A percentile compares a stretch with the other conserved stretches of the same genome.
phyloP scores from a whole-genome alignment of 2,329 filamentous ascomycete species.

The Phyllosticta paracitricarpa region DNA sequence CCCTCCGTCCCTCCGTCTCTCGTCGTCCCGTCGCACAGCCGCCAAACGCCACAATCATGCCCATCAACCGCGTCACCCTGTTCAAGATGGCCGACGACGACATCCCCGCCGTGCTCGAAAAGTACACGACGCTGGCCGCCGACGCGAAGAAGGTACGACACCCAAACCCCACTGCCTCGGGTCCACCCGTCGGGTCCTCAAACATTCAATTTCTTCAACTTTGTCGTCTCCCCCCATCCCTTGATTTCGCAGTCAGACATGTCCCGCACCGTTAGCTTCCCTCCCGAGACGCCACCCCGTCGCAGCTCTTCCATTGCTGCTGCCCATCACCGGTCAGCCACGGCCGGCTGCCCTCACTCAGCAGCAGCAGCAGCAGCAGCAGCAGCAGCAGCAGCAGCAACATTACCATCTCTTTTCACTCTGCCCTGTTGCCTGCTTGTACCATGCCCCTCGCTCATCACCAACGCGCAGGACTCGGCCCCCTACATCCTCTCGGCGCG shows the following conservation, averaged over 20 bases:
- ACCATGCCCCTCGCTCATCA: not conserved
- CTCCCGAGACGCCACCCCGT: not conserved
- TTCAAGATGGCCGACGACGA: conserved; percentile 27
- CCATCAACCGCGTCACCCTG: conserved; percentile 26
- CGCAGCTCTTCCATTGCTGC: not conserved
- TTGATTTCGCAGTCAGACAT: not conserved
- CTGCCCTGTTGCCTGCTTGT: not conserved
- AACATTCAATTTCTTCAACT: not conserved
- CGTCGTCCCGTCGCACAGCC: not conserved
- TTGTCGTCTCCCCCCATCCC: not conserved
- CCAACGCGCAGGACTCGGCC: conserved; percentile 48
- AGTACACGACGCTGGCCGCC: conserved; percentile 24
- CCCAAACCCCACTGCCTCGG: not conserved
- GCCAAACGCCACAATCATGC: conserved; percentile 15
- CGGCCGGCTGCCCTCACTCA: not conserved
- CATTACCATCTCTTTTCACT: too few relatives aligned
- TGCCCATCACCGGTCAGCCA: not conserved
- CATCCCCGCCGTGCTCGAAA: conserved; percentile 21
- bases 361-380: too few relatives aligned
- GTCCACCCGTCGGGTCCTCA: not conserved
- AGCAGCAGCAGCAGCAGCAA: too few relatives aligned
- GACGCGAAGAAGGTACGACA: conserved; percentile 26
- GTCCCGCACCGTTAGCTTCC: not conserved
- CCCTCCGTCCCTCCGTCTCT: not conserved
- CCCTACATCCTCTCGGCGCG: conserved; percentile 53